phyloP scores from a whole-genome alignment of 106 monocot genomes.

The Dendrobium catenatum region DNA sequence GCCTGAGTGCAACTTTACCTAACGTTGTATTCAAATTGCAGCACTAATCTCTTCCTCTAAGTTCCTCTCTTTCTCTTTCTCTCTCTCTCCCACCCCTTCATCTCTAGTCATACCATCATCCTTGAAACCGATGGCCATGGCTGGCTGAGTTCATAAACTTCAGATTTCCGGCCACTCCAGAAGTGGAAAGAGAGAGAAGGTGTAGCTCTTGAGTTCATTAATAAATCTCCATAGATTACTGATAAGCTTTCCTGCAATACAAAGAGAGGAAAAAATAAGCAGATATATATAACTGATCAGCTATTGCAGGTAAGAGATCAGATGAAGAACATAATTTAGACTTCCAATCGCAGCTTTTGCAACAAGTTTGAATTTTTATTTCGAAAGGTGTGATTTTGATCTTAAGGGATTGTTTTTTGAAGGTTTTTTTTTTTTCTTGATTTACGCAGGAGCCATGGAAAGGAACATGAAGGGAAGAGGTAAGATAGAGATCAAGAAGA shows the following conservation, averaged over 20 bases:
- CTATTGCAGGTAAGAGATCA: not conserved
- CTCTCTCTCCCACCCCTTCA: too few relatives aligned
- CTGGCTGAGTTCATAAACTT: too few relatives aligned
- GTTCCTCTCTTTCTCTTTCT: not conserved
- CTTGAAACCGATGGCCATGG: too few relatives aligned
- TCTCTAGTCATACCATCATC: too few relatives aligned
- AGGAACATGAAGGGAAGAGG: constrained; percentile 12
- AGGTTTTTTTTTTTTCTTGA: too few relatives aligned
- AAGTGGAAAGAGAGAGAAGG: too few relatives aligned
- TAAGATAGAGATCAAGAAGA: constrained; percentile 16
- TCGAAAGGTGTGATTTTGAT: not conserved
- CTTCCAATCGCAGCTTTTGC: not conserved
- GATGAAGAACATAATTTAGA: not conserved
- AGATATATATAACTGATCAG: not conserved
- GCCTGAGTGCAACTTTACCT: not conserved
- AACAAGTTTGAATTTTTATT: not conserved
- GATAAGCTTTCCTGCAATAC: not conserved
- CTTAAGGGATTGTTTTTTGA: not conserved
- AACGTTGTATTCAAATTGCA: constrained; percentile 2
- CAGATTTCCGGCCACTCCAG: too few relatives aligned
- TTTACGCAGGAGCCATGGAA: not conserved
- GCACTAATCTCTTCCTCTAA: not conserved
- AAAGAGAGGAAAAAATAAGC: not conserved
- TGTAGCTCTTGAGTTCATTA: too few relatives aligned
- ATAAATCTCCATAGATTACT: too few relatives aligned